These are phyloP conservation scores for Filosporella fistucella DNA, from an alignment of 495 filamentous ascomycete genomes.

Conservation along the genomic window DNA sequence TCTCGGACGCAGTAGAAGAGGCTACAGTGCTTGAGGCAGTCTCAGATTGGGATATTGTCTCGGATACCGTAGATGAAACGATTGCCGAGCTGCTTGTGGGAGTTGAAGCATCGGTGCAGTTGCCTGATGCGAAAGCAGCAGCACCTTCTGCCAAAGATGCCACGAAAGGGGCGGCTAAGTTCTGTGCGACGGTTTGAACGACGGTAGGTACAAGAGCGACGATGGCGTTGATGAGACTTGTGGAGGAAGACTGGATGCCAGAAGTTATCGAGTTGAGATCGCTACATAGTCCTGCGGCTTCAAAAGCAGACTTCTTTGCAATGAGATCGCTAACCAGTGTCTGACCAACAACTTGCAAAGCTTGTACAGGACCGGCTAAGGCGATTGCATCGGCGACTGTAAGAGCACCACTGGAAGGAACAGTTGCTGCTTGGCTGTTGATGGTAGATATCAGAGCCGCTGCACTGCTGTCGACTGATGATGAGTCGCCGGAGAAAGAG, in stretches of 20 bases:
- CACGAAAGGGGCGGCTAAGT: slow-evolving; percentile 3
- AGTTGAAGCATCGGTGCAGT: slow-evolving; percentile 27
- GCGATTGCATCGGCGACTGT: slow-evolving; percentile 27
- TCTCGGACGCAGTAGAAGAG: too few species aligned
- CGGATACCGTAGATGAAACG: too few species aligned
- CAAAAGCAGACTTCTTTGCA: slow-evolving; percentile 32
- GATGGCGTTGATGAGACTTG: slow-evolving; percentile 29
- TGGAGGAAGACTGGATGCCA: slow-evolving; percentile 23
- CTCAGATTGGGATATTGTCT: too few species aligned
- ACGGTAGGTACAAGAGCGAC: slow-evolving; percentile 28
- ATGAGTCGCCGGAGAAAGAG: slow-evolving; percentile 29
- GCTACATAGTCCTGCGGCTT: slow-evolving; percentile 27
- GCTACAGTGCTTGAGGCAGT: slow-evolving; percentile 12
- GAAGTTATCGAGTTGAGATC: slow-evolving; percentile 1
- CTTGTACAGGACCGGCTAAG: slow-evolving; percentile 30
- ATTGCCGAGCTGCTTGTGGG: slow-evolving; percentile 11
- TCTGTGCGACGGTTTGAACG: slow-evolving; percentile 30
- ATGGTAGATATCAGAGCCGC: slow-evolving; percentile 30
- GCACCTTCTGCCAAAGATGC: slow-evolving; percentile 15
- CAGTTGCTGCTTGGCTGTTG: slow-evolving; percentile 25
- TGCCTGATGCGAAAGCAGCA: slow-evolving; percentile 26
- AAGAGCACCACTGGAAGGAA: slow-evolving; percentile 24
- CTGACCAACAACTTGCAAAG: slow-evolving; percentile 29
- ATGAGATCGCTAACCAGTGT: slow-evolving; percentile 27
- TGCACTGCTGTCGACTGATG: slow-evolving; percentile 29